phyloP scores from a whole-genome alignment of 2,329 filamentous ascomycete species.

The Pestalotiopsis sp. region DNA sequence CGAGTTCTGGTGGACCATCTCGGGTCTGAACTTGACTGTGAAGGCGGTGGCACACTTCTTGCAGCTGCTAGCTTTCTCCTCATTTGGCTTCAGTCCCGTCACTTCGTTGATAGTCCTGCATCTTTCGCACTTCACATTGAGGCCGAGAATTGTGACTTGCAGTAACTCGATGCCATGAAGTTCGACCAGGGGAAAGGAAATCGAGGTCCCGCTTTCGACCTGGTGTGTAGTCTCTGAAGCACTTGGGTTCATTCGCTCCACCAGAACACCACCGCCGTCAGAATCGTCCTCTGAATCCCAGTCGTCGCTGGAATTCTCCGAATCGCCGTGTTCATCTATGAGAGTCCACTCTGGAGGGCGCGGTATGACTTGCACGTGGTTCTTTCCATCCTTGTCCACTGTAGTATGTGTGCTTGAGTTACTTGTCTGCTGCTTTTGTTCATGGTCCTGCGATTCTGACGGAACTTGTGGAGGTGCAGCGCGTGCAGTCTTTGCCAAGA shows the following conservation, averaged over 20 bases:
- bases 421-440: constrained; percentile 14
- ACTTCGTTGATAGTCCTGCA: constrained; percentile 77
- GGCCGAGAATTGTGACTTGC: constrained; percentile 65
- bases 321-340: constrained; percentile 47
- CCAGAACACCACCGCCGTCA: constrained; percentile 44
- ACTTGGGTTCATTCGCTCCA: constrained; percentile 27
- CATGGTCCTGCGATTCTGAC: constrained; percentile 10
- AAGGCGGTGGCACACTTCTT: constrained; percentile 60
- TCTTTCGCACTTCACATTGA: constrained; percentile 77
- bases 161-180: constrained; percentile 78
- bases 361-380: constrained; percentile 72
- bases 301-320: constrained; percentile 36
- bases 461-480: constrained; percentile 19
- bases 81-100: constrained; percentile 62
- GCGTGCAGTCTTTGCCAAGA: constrained; percentile 60
- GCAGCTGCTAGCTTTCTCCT: constrained; percentile 55
- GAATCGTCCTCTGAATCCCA: constrained; percentile 53
- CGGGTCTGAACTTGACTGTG: constrained; percentile 60
- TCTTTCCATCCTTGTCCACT: constrained; percentile 47
- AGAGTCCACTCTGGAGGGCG: constrained; percentile 76
- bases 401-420: constrained; percentile 19
- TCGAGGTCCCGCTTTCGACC: constrained; percentile 70
- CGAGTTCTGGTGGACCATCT: constrained; percentile 74
- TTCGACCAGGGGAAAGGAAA: constrained; percentile 79
- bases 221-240: constrained; percentile 37